Conservation (phyloP, 108 stramenopile genomes). For the Conticribra guillardii region DNA sequence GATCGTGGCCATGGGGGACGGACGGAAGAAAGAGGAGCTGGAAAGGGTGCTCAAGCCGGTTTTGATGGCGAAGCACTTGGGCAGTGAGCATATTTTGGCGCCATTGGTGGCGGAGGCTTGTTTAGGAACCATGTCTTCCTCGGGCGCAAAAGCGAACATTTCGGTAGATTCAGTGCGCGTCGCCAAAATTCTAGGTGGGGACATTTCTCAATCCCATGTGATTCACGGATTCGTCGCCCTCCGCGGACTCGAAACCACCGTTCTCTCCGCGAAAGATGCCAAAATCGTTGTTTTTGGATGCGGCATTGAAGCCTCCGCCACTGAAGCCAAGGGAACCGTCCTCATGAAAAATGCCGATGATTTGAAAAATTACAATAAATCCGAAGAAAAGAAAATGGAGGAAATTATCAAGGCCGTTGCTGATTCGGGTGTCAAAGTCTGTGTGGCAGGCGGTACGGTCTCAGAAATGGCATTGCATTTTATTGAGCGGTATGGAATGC, state of each 20-base stretch:
- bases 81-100: slow-evolving; percentile 81
- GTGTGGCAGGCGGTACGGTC: slow-evolving; percentile 92
- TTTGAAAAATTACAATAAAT: slow-evolving; percentile 96
- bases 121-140: slow-evolving; percentile 77
- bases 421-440: slow-evolving; percentile 89
- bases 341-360: slow-evolving; percentile 98
- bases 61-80: slow-evolving; percentile 92
- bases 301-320: slow-evolving; percentile 93
- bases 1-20: slow-evolving; percentile 52
- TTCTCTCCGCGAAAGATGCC: slow-evolving; percentile 77
- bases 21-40: slow-evolving; percentile 58
- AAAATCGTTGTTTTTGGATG: slow-evolving; percentile 96
- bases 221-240: slow-evolving; percentile 94
- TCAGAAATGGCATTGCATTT: slow-evolving; percentile 98
- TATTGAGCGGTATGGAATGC: slow-evolving; percentile 92
- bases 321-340: slow-evolving; percentile 99
- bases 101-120: slow-evolving; percentile 95
- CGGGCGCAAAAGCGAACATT: slow-evolving; percentile 35
- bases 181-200: slow-evolving; percentile 93
- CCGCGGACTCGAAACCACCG: slow-evolving; percentile 81
- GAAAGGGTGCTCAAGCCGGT: slow-evolving; percentile 78
- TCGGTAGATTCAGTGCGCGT: slow-evolving; percentile 93
- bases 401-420: slow-evolving; percentile 95
- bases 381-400: slow-evolving; percentile 97
- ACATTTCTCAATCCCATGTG: slow-evolving; percentile 79